These are phyloP conservation scores for Xylaria grammica DNA, from an alignment of 495 filamentous ascomycete species.

Conservation along the genomic window DNA sequence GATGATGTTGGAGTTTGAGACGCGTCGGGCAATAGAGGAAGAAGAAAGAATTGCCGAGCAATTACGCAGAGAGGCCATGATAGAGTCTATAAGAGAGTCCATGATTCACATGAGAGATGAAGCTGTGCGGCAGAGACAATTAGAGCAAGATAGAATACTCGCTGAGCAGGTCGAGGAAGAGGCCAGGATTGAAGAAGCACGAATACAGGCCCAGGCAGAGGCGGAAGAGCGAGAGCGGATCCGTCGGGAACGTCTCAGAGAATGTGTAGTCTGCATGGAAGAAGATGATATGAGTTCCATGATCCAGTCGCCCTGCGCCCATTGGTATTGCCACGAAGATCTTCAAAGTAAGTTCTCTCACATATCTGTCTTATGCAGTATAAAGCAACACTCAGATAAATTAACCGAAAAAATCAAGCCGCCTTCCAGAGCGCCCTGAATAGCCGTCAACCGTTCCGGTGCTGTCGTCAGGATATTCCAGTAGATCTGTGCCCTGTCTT, in stretches of 20 bases:
- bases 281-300: constrained; percentile 2
- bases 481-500: not conserved
- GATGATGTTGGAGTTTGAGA: not conserved
- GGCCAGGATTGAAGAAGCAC: not conserved
- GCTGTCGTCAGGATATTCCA: not conserved
- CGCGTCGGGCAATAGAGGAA: not conserved
- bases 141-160: constrained; percentile 3
- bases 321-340: constrained; percentile 7
- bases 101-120: not conserved
- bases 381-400: not conserved
- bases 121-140: constrained; percentile 2
- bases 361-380: not conserved
- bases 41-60: not conserved
- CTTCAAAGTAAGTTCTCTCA: not conserved
- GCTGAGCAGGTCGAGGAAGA: not conserved
- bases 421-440: not conserved
- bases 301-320: not conserved
- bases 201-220: not conserved
- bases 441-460: not conserved
- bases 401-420: not conserved
- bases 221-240: constrained; percentile 1
- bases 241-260: constrained; percentile 2
- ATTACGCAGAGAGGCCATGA: not conserved
- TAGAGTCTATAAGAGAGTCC: not conserved
- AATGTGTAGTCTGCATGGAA: constrained; percentile 7